These are phyloP conservation scores for Globisporangium apiculatum DNA, from an alignment of 352 stramenopile genomes.

Conservation along the genomic window DNA sequence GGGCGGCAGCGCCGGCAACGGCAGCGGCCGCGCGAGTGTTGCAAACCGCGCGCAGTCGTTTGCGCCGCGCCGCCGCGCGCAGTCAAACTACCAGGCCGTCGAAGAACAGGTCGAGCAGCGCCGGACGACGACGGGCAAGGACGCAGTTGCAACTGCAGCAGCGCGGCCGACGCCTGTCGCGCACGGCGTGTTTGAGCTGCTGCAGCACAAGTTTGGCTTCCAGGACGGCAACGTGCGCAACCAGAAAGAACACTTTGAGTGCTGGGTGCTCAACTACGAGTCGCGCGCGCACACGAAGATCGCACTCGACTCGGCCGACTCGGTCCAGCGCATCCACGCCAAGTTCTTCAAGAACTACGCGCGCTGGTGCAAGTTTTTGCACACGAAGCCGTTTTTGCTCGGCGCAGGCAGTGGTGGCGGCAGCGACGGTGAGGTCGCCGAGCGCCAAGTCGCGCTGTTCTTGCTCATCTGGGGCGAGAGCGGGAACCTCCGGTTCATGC, in stretches of 20 bases:
- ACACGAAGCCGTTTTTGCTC: slow-evolving; percentile 46
- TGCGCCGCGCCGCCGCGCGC: slow-evolving; percentile 35
- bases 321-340: slow-evolving; percentile 79
- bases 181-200: slow-evolving; percentile 61
- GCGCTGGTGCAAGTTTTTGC: slow-evolving; percentile 94
- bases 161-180: slow-evolving; percentile 6
- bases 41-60: slow-evolving; percentile 13
- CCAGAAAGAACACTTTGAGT: slow-evolving; percentile 82
- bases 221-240: slow-evolving; percentile 80
- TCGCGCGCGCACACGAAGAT: slow-evolving; percentile 31
- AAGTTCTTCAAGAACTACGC: slow-evolving; percentile 92
- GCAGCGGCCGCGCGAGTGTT: slow-evolving; percentile 9
- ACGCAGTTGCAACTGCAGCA: slow-evolving; percentile 38
- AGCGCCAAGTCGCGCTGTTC: slow-evolving; percentile 73
- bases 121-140: slow-evolving; percentile 9
- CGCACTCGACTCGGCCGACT: slow-evolving; percentile 40
- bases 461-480: slow-evolving; percentile 83
- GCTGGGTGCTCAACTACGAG: slow-evolving; percentile 81
- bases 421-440: slow-evolving; percentile 15
- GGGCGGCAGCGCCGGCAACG: neutral
- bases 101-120: slow-evolving; percentile 22
- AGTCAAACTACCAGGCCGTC: slow-evolving; percentile 79
- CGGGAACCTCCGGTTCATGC: slow-evolving; percentile 85
- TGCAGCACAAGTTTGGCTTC: slow-evolving; percentile 84
- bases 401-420: no score